These are phyloP conservation scores for Parmales sp. DNA, from an alignment of 108 stramenopile genomes.

Conservation along the genomic window DNA sequence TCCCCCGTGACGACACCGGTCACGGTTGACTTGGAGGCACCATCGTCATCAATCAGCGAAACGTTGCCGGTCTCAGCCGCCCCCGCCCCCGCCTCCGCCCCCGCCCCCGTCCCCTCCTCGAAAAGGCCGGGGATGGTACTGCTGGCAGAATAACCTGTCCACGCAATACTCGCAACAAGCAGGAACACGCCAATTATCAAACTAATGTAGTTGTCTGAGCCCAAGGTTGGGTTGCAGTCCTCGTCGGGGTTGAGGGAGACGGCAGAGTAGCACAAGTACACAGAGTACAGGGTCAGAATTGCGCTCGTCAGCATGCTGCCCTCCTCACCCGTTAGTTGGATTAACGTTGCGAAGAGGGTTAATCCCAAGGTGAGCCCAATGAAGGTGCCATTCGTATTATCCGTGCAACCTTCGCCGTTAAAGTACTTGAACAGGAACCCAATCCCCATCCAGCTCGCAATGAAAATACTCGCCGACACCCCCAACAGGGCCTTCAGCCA, in stretches of 20 bases:
- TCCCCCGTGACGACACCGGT: constrained; percentile 40
- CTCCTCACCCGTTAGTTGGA: constrained; percentile 25
- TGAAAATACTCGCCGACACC: constrained; percentile 51
- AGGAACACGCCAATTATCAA: constrained; percentile 65
- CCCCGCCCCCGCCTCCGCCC: background rate
- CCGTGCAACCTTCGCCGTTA: constrained; percentile 56
- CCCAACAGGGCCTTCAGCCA: constrained; percentile 70
- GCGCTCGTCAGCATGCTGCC: constrained; percentile 70
- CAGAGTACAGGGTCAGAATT: constrained; percentile 65
- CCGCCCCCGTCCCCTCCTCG: constrained; percentile 8
- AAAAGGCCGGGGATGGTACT: background rate
- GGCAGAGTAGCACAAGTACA: constrained; percentile 69
- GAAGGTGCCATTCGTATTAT: constrained; percentile 63
- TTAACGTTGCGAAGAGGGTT: constrained; percentile 34
- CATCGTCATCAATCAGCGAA: background rate
- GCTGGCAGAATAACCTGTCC: constrained; percentile 65
- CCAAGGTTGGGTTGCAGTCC: constrained; percentile 70
- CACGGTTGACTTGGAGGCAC: constrained; percentile 15
- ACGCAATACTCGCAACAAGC: constrained; percentile 57
- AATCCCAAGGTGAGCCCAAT: constrained; percentile 68
- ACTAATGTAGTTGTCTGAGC: constrained; percentile 47
- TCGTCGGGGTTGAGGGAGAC: constrained; percentile 17
- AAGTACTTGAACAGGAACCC: constrained; percentile 67
- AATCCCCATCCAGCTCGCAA: constrained; percentile 51
- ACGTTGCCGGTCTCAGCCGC: constrained; percentile 9